Percentiles rank a stretch among this genome's conserved stretches.
Evolutionary conservation across 192 early-diverging fungal species (phyloP).

Genomic region (Coemansia sp.): DNA sequence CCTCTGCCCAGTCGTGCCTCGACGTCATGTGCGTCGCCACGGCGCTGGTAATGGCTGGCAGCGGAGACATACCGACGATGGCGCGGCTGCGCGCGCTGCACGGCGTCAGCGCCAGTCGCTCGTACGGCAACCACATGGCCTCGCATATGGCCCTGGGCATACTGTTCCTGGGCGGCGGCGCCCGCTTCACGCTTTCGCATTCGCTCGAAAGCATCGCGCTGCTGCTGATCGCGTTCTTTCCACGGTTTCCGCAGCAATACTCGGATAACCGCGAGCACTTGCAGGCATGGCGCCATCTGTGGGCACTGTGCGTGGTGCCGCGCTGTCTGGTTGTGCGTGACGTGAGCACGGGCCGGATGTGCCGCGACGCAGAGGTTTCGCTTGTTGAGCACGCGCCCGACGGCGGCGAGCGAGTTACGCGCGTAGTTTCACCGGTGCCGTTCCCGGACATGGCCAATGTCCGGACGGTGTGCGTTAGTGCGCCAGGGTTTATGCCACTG

Average conservation of each 20-base stretch:
- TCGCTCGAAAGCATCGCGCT: conserved; percentile 32
- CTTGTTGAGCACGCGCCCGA: background rate
- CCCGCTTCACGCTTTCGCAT: conserved; percentile 35
- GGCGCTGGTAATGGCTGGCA: conserved; percentile 77
- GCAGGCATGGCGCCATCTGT: conserved; percentile 50
- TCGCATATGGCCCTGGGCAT: conserved; percentile 44
- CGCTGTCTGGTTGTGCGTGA: conserved; percentile 43
- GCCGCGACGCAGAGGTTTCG: conserved; percentile 13
- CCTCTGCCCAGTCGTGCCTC: conserved; percentile 60
- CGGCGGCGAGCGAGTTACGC: background rate
- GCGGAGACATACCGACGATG: conserved; percentile 64
- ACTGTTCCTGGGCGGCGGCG: conserved; percentile 40
- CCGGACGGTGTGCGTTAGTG: conserved; percentile 4
- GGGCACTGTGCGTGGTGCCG: conserved; percentile 40
- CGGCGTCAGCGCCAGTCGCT: conserved; percentile 15
- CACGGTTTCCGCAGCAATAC: conserved; percentile 36
- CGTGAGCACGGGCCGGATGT: conserved; percentile 20
- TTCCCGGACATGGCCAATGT: conserved; percentile 13
- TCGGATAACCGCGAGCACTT: conserved; percentile 42
- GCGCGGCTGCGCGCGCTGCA: conserved; percentile 57
- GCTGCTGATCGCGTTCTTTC: conserved; percentile 36
- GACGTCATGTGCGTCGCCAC: conserved; percentile 62
- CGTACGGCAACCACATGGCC: conserved; percentile 50
- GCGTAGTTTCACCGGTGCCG: conserved; percentile 8
- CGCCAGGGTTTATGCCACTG: conserved; percentile 33